Evolutionary conservation across 352 stramenopile genomes (phyloP).

Genomic region (Globisporangium alternatum): DNA sequence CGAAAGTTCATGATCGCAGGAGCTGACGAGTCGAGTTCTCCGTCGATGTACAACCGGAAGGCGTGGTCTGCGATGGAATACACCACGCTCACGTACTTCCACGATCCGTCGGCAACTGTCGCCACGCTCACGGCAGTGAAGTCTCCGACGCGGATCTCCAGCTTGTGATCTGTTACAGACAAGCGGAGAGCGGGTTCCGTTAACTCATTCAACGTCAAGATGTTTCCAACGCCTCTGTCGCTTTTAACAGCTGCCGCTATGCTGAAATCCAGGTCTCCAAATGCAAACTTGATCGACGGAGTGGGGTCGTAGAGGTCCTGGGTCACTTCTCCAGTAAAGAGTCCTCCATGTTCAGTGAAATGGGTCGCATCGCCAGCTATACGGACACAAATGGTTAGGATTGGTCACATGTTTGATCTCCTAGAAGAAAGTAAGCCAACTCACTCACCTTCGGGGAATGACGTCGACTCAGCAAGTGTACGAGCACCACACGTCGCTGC

Average conservation of each 20-base stretch:
- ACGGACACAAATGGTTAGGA: not conserved
- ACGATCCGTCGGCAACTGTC: not conserved
- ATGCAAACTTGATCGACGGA: conserved; percentile 25
- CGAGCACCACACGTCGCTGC: conserved; percentile 3
- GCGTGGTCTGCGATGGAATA: not conserved
- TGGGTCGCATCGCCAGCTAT: conserved; percentile 2
- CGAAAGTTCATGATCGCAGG: not conserved
- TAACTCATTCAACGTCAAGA: conserved; percentile 1
- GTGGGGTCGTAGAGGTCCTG: conserved; percentile 1
- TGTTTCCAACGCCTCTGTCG: not conserved
- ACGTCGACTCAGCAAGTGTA: not conserved
- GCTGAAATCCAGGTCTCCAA: conserved; percentile 49
- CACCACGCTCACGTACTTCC: conserved; percentile 12
- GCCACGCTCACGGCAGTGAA: not conserved
- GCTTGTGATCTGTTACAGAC: conserved; percentile 1
- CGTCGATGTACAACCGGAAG: conserved; percentile 1
- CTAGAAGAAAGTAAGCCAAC: not conserved
- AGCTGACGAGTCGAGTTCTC: conserved; percentile 6
- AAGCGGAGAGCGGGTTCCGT: not conserved
- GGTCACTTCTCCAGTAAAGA: conserved; percentile 5
- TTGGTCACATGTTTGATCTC: not conserved
- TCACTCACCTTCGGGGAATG: conserved; percentile 7
- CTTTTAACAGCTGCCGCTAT: conserved; percentile 27
- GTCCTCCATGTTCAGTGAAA: not conserved
- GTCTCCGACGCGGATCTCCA: not conserved